phyloP scores from a whole-genome alignment of 2,329 filamentous ascomycete genomes.

The Meredithiella fracta region DNA sequence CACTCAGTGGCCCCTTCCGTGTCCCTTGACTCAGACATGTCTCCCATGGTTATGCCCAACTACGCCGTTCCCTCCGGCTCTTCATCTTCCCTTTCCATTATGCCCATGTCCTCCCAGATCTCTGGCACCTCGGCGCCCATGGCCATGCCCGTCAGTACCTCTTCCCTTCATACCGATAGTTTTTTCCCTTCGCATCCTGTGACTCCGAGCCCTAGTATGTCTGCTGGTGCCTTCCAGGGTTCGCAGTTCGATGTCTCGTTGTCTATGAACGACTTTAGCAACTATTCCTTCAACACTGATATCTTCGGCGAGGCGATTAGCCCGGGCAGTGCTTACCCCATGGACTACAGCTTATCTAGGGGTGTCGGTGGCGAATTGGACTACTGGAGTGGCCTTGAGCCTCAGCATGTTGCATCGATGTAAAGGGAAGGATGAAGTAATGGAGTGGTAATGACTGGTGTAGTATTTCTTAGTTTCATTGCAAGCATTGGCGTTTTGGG shows the following conservation, averaged over 20 bases:
- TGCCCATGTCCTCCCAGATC: not conserved
- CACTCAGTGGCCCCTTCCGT: not conserved
- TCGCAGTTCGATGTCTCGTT: not conserved
- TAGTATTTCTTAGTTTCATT: not conserved
- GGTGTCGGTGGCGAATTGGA: not conserved
- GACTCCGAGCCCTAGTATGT: slow-evolving; percentile 1
- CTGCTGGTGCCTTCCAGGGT: not conserved
- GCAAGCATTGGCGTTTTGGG: not conserved
- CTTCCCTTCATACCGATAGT: not conserved
- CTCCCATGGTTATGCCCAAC: not conserved
- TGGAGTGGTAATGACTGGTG: not conserved
- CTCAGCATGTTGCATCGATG: not conserved
- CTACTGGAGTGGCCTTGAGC: not conserved
- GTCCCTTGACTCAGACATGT: not conserved
- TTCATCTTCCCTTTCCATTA: not conserved
- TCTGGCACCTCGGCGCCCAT: not conserved
- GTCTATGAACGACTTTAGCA: not conserved
- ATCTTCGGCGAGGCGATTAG: not conserved
- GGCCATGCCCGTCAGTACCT: not conserved
- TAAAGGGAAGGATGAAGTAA: not conserved
- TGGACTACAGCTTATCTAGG: not conserved
- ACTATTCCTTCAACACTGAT: not conserved
- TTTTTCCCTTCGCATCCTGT: not conserved
- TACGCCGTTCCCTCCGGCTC: not conserved
- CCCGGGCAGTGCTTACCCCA: not conserved